Evolutionary conservation across 2,329 filamentous ascomycete species (phyloP).

Genomic region (Colletotrichum chrysophilum): DNA sequence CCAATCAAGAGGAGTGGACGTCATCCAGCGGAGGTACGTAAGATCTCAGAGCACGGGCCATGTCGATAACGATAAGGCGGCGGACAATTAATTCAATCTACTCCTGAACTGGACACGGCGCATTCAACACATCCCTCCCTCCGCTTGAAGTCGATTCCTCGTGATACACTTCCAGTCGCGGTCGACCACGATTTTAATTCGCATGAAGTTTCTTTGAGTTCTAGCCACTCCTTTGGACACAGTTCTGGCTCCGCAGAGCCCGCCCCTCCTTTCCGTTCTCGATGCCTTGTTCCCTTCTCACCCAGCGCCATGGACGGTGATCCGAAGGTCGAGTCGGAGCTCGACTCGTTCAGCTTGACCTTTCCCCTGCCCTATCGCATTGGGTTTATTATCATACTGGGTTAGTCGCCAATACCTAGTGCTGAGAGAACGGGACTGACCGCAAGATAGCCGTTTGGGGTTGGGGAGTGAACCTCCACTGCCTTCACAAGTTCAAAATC

Average conservation of each 20-base stretch:
- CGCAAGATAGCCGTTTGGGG: conserved; percentile 79
- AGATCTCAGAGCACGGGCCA: conserved; percentile 2
- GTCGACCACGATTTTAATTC: background rate
- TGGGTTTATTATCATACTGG: conserved; percentile 82
- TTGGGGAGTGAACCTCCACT: conserved; percentile 92
- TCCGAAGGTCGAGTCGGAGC: conserved; percentile 69
- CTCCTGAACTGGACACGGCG: conserved; percentile 4
- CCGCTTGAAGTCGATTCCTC: background rate
- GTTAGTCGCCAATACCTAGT: conserved; percentile 50
- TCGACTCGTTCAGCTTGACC: conserved; percentile 86
- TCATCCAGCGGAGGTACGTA: background rate
- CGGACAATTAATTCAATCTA: background rate
- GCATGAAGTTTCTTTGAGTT: background rate
- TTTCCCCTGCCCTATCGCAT: conserved; percentile 91
- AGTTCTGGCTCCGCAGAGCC: background rate
- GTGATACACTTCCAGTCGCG: background rate
- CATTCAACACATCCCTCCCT: background rate
- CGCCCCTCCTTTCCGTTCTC: conserved; percentile 12
- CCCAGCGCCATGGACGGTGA: conserved; percentile 70
- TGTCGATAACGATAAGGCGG: conserved; percentile 16
- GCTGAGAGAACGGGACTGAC: conserved; percentile 4
- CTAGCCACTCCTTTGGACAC: conserved; percentile 11
- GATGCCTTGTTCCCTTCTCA: conserved; percentile 10
- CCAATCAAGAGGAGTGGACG: background rate
- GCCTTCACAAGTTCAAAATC: conserved; percentile 79